Conservation (phyloP, 768 basidiomycete genomes). For the Udeniomyces megalosporus region DNA sequence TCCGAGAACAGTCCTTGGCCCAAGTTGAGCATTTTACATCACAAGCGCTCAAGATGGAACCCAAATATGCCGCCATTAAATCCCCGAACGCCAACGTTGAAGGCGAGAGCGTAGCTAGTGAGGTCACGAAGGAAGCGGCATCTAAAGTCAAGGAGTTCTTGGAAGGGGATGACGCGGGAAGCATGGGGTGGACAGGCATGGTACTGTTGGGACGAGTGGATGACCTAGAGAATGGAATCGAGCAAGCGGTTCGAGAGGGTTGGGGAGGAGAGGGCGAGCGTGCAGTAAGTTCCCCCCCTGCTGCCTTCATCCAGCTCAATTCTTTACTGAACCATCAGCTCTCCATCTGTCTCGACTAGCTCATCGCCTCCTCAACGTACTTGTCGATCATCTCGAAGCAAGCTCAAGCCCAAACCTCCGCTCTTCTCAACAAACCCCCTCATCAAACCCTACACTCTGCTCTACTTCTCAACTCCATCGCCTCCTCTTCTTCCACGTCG, state of each 20-base stretch:
- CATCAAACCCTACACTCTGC: not conserved
- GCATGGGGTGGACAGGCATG: not conserved
- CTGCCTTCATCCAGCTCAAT: not conserved
- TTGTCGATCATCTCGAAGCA: not conserved
- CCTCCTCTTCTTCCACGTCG: not conserved
- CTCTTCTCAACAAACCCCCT: not conserved
- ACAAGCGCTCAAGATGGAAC: not conserved
- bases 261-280: constrained; percentile 9
- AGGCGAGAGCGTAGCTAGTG: not conserved
- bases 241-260: not conserved
- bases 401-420: not conserved
- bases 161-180: too few species aligned
- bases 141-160: not conserved
- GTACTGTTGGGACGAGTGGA: not conserved
- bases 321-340: not conserved
- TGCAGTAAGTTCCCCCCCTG: not conserved
- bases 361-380: not conserved
- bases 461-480: constrained; percentile 2
- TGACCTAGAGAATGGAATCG: not conserved
- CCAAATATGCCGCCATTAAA: not conserved
- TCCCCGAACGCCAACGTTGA: not conserved
- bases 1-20: not conserved
- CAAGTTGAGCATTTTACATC: not conserved
- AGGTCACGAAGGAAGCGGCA: not conserved
- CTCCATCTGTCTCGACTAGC: not conserved